Conservation (phyloP, 306 rosid genomes). For the Vachellia collinsii region DNA sequence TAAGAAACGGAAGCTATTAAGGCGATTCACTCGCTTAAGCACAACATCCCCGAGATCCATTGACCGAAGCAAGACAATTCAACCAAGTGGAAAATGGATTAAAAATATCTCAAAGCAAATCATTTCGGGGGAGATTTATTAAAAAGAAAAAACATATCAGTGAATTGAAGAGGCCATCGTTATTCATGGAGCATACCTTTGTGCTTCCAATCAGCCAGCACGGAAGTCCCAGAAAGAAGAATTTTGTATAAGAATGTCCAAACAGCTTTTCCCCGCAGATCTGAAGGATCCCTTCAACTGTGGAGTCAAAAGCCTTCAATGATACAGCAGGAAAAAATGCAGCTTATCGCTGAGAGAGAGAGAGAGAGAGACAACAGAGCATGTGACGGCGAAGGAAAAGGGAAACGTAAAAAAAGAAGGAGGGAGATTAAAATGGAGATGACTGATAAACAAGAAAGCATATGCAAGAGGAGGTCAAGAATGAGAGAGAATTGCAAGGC, state of each 20-base stretch:
- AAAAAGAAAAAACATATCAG: neutral
- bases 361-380: constrained; percentile 27
- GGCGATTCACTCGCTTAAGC: neutral
- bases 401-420: constrained; percentile 7
- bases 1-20: neutral
- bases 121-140: constrained; percentile 15
- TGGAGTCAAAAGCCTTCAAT: constrained; percentile 71
- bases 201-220: constrained; percentile 36
- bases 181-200: constrained; percentile 46
- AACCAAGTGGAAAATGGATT: constrained; percentile 7
- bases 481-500: constrained; percentile 54
- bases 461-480: constrained; percentile 68
- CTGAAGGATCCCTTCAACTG: constrained; percentile 73
- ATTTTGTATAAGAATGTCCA: constrained; percentile 48
- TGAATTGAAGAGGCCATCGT: constrained; percentile 1
- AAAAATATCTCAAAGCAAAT: neutral
- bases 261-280: constrained; percentile 60
- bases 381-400: constrained; percentile 52
- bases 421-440: constrained; percentile 7
- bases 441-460: constrained; percentile 59
- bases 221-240: constrained; percentile 40
- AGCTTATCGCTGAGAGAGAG: constrained; percentile 32
- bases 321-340: constrained; percentile 29
- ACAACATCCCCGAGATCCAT: constrained; percentile 20
- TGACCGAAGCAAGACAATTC: neutral